Evolutionary conservation across 768 basidiomycete genomes (phyloP), one percentile per base, ranked within the genome.

Genomic region (Pulveroboletus sp.): DNA sequence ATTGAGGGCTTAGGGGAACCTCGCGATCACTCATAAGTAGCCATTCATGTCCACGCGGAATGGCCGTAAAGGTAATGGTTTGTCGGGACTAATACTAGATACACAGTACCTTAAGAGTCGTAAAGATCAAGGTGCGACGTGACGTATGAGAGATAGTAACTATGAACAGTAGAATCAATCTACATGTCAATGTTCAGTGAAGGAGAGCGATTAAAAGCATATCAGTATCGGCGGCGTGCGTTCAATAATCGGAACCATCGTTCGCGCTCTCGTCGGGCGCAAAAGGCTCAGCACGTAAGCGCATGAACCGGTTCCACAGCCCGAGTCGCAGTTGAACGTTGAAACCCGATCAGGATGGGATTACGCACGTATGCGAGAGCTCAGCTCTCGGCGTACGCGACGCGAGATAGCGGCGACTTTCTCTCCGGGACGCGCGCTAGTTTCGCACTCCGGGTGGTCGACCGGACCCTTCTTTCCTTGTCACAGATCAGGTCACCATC

Each of bases 111-210:
- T 49, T 61, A 50, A 37, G n/a, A 24, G 42, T 57, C 46, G 40
- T 35, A 14, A 31, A 32, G 26, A 42, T 32, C 41, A 32, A 27
- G 12, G 26, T 39, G 47, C 27, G 42, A 55, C 11, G 31, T 30
- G 31, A 19, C 30, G 44, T 27, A 38, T 23, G 22, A 44, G 38
- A 38, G 43, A 24, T 36, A 31, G 24, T 30, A 53, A 31, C 20
- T 60, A 54, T 62, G 17, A 32, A 52, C 49, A 46, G 61, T 63
- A 62, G 61, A 64, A 53, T 64, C 63, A 54, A 64, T 63, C 63
- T 55, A 59, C 32, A 13, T 22, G 17, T 37, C 26, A 36, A 10
- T 7, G 23, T 32, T 27, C 46, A 34, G 45, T 17, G 24, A 60
- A 48, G 19, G 47, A 47, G 35, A 43, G 30, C 29, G 26, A 54